These are phyloP conservation scores for Aspergillus brunneoviolaceus DNA, from an alignment of 2,329 filamentous ascomycete species.

Conservation along the genomic window DNA sequence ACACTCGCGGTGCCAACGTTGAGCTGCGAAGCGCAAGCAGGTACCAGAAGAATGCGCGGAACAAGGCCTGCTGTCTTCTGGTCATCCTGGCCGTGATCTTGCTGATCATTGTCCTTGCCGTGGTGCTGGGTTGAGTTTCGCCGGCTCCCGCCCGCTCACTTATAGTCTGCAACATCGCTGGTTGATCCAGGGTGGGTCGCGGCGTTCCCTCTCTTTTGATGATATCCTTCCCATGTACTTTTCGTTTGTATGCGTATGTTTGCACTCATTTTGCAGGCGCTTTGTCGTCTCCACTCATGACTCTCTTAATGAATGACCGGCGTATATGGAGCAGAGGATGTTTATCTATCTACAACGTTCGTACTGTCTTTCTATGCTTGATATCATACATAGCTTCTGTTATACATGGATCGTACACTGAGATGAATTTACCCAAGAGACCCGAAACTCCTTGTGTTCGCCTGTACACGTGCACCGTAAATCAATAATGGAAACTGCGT, in stretches of 20 bases:
- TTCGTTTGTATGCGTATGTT: conserved; percentile 24
- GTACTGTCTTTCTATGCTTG: conserved; percentile 18
- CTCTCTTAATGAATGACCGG: conserved; percentile 12
- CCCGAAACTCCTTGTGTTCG: conserved; percentile 28
- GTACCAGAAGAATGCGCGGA: conserved; percentile 93
- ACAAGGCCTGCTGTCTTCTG: conserved; percentile 89
- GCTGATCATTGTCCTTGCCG: conserved; percentile 84
- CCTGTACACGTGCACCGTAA: conserved; percentile 23
- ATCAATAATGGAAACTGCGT: background rate
- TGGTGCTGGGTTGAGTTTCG: conserved; percentile 64
- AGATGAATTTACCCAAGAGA: conserved; percentile 18
- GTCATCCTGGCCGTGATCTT: conserved; percentile 86
- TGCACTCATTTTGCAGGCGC: conserved; percentile 11
- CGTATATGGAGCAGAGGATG: conserved; percentile 28
- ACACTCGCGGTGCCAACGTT: conserved; percentile 80
- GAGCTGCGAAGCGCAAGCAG: conserved; percentile 82
- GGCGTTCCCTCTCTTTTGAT: conserved; percentile 22
- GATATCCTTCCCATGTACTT: conserved; percentile 37
- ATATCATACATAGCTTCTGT: conserved; percentile 37
- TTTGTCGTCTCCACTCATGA: conserved; percentile 12
- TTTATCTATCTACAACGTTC: conserved; percentile 22
- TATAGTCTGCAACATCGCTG: conserved; percentile 10
- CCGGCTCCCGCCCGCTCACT: background rate
- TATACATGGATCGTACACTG: conserved; percentile 38
- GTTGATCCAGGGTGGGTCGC: background rate